Evolutionary conservation across 2,329 filamentous ascomycete species (phyloP), one percentile per base, ranked within the genome.

Genomic region (Xylaria arbuscula): DNA sequence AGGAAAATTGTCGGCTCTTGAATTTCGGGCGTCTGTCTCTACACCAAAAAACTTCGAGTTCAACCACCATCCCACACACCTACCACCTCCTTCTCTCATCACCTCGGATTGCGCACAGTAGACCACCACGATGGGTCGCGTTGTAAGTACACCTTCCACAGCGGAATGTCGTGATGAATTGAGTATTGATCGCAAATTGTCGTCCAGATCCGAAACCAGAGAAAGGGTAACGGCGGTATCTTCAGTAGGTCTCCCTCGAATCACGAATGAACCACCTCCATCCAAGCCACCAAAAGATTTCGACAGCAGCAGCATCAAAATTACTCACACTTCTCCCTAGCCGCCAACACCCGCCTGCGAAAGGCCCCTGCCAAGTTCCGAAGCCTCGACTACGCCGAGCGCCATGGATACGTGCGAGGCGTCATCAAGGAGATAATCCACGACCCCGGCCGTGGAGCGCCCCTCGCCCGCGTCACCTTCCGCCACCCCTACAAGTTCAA

Each of bases 371-470:
- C 95, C 81, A 92, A 97, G 87, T 98, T 99, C 92, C 89, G 96
- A 85, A 93, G 89, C 79, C 93, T 98, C 89, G 96, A 99, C 84
- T 99, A 89, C 84, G 90, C 94, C 83, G 94, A 98, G 88, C 90
- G 93, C 83, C 95, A 98, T 90, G 96, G 96, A 80, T 99, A 99
- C 88, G 87, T 97, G 82, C 93, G 96, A 79, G 96, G 96, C 86
- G 90, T 98, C 76, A 94, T 99, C 83, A 97, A 96, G 90, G 93
- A 98, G 82, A 98, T 98, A 86, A 92, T 99, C 86, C 96, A 99
- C 91, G 96, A 99, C 86, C 90, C 94, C 80, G 96, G 96, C 84
- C 94, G 96, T 87, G 96, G 96, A 87, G 94, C 97, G 85, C 96
- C 96, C 79, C 93, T 99, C 82, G 96, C 96, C 83, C 93, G 93